Evolutionary conservation across 116 monocot species (phyloP).

Genomic region (Papilionanthe hybrid): DNA sequence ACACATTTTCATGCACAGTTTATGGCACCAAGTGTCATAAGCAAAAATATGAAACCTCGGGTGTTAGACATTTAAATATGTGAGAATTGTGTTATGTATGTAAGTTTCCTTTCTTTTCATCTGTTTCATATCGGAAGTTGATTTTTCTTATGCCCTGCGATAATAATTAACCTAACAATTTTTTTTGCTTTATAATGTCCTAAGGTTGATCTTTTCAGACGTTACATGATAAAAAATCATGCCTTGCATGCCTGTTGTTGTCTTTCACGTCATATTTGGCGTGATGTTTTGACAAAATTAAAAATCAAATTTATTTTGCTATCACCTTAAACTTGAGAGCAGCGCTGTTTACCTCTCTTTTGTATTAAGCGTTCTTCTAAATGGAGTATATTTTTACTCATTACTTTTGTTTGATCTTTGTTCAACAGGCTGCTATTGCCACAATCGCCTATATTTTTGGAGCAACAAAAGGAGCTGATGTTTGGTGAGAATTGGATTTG

Average conservation of each 20-base stretch:
- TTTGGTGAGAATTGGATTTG: neutral
- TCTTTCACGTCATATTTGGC: neutral
- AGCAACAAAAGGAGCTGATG: constrained; percentile 11
- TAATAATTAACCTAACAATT: too few species aligned
- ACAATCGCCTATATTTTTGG: constrained; percentile 10
- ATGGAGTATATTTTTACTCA: neutral
- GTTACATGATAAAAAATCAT: too few species aligned
- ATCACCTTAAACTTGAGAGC: neutral
- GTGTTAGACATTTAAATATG: too few species aligned
- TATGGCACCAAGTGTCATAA: too few species aligned
- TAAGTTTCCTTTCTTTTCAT: too few species aligned
- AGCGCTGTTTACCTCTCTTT: neutral
- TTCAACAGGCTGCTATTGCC: constrained; percentile 6
- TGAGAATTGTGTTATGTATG: neutral
- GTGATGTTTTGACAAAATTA: neutral
- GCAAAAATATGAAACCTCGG: too few species aligned
- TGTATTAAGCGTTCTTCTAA: neutral
- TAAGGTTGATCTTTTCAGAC: too few species aligned
- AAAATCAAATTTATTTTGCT: neutral
- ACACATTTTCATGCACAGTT: too few species aligned
- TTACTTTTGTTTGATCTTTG: neutral
- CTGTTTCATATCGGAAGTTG: too few species aligned
- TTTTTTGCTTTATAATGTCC: too few species aligned
- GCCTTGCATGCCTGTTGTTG: too few species aligned
- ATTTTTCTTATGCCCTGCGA: too few species aligned